phyloP scores from a whole-genome alignment of 805 yeast genomes.

The Sungouiozyma intestinalis region DNA sequence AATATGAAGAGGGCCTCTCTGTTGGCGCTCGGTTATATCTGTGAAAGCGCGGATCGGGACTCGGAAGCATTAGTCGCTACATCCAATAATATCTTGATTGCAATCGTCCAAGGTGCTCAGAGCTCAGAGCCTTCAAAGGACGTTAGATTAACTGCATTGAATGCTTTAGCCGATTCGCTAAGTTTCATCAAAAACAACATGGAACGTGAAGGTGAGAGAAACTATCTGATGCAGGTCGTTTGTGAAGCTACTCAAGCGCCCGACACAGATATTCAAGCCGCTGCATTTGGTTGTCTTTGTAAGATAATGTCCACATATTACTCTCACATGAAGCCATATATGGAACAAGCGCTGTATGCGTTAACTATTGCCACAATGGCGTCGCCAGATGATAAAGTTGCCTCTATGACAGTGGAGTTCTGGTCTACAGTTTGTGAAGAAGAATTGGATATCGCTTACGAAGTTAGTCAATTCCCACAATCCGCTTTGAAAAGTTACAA shows the following conservation, averaged over 20 bases:
- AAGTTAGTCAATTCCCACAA: constrained; percentile 50
- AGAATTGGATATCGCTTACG: constrained; percentile 71
- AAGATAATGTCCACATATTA: constrained; percentile 86
- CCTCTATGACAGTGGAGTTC: constrained; percentile 97
- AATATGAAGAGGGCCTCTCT: constrained; percentile 79
- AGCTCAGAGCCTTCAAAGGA: constrained; percentile 59
- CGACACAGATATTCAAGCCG: constrained; percentile 73
- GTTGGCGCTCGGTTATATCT: constrained; percentile 86
- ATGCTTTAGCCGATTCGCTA: constrained; percentile 83
- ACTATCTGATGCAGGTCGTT: constrained; percentile 96
- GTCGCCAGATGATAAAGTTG: constrained; percentile 59
- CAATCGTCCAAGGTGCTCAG: constrained; percentile 95
- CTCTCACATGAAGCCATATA: constrained; percentile 80
- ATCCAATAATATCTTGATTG: constrained; percentile 85
- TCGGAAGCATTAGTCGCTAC: constrained; percentile 65
- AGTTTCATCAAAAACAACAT: constrained; percentile 84
- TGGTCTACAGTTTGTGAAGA: constrained; percentile 99
- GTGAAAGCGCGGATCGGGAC: constrained; percentile 84
- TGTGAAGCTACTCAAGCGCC: constrained; percentile 97
- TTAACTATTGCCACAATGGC: constrained; percentile 89
- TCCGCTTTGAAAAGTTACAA: constrained; percentile 49
- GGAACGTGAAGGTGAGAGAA: constrained; percentile 88
- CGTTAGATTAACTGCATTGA: constrained; percentile 83
- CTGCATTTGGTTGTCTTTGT: constrained; percentile 93
- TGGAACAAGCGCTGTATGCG: constrained; percentile 93